Conservation (phyloP, 1,284 basidiomycete genomes). For the Caloboletus firmus region DNA sequence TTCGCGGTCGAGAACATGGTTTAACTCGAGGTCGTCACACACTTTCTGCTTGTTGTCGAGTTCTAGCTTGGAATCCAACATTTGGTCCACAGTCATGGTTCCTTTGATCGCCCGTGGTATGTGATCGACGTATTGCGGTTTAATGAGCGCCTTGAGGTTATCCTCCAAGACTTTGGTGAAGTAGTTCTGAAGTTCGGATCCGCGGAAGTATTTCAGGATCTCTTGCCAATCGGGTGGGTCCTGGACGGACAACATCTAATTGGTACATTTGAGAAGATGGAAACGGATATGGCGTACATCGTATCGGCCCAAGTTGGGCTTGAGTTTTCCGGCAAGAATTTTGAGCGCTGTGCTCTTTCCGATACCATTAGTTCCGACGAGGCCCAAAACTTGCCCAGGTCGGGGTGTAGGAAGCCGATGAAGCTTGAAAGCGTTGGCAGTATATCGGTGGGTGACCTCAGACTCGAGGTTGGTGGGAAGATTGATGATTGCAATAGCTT, state of each 20-base stretch:
- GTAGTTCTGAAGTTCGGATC: slow-evolving; percentile 96
- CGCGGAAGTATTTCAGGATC: slow-evolving; percentile 95
- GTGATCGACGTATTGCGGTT: slow-evolving; percentile 98
- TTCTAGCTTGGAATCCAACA: slow-evolving; percentile 88
- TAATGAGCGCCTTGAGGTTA: slow-evolving; percentile 95
- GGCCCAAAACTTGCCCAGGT: slow-evolving; percentile 92
- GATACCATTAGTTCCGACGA: slow-evolving; percentile 98
- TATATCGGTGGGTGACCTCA: slow-evolving; percentile 94
- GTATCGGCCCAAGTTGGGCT: slow-evolving; percentile 89
- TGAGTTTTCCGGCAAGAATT: slow-evolving; percentile 92
- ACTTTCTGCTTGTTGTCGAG: slow-evolving; percentile 81
- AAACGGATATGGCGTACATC: slow-evolving; percentile 56
- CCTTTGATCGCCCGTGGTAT: slow-evolving; percentile 96
- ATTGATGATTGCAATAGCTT: slow-evolving; percentile 97
- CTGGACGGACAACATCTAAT: slow-evolving; percentile 38
- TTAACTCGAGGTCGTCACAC: slow-evolving; percentile 83
- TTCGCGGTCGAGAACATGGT: slow-evolving; percentile 81
- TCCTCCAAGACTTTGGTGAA: slow-evolving; percentile 99
- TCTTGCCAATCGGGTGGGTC: slow-evolving; percentile 98
- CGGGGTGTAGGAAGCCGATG: slow-evolving; percentile 94
- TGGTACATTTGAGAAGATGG: not conserved
- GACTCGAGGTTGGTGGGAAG: slow-evolving; percentile 93
- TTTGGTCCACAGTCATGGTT: slow-evolving; percentile 78
- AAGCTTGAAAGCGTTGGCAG: slow-evolving; percentile 96
- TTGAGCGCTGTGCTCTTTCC: slow-evolving; percentile 97